Percentiles rank a stretch among this genome's conserved stretches.
These are phyloP conservation scores for Penicillium sp. DNA, from an alignment of 2,329 filamentous ascomycete species.

Conservation along the genomic window DNA sequence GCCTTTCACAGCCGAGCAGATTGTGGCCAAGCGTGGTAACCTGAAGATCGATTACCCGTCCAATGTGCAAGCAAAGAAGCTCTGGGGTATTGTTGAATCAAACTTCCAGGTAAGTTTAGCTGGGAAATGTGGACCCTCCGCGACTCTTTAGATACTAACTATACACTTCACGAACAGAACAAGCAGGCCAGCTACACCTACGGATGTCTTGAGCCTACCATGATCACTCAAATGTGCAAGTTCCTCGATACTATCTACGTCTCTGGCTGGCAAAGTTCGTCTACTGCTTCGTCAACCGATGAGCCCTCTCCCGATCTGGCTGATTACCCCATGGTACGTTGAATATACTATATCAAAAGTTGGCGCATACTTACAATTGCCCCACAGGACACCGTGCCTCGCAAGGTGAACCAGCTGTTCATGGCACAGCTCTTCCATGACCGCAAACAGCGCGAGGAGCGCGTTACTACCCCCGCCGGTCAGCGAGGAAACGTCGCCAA, in stretches of 20 bases:
- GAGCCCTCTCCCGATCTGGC: conserved; percentile 97
- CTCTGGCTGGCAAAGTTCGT: conserved; percentile 97
- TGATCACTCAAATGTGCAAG: conserved; percentile 99
- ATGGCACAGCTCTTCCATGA: conserved; percentile 99
- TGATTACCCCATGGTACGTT: conserved; percentile 83
- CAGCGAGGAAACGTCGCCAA: conserved; percentile 73
- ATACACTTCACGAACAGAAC: conserved; percentile 51
- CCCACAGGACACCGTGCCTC: conserved; percentile 84
- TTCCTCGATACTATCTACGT: conserved; percentile 98
- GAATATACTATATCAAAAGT: background rate
- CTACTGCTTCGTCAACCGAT: conserved; percentile 89
- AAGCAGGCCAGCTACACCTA: conserved; percentile 90
- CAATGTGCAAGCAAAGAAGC: conserved; percentile 86
- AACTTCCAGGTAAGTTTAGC: conserved; percentile 69
- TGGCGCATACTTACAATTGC: conserved; percentile 13
- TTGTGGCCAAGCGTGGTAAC: conserved; percentile 90
- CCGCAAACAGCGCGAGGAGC: conserved; percentile 96
- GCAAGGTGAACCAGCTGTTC: conserved; percentile 97
- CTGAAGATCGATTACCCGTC: conserved; percentile 89
- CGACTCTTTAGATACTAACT: conserved; percentile 14
- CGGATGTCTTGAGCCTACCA: conserved; percentile 94
- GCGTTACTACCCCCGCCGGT: conserved; percentile 70
- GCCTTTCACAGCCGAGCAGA: conserved; percentile 93
- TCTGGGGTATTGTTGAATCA: conserved; percentile 84
- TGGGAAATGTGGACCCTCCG: background rate